phyloP scores from a whole-genome alignment of 1,284 basidiomycete genomes.

The Cerioporus squamosus region DNA sequence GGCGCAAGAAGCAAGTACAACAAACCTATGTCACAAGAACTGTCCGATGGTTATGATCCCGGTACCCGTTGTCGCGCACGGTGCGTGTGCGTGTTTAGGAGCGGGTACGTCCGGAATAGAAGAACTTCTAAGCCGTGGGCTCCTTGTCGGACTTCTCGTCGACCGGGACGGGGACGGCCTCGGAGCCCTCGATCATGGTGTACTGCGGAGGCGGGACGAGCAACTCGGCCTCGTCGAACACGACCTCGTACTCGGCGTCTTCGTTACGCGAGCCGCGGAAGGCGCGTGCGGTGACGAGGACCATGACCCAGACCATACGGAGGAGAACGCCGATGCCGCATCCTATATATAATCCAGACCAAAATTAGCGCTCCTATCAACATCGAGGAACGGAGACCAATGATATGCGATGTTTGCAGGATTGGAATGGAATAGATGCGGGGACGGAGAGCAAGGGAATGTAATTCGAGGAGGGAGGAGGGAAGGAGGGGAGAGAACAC shows the following conservation, averaged over 20 bases:
- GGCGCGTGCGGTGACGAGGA: slow-evolving; percentile 60
- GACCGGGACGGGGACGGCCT: slow-evolving; percentile 22
- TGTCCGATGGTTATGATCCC: too few species aligned
- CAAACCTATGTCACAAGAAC: too few species aligned
- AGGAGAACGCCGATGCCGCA: slow-evolving; percentile 80
- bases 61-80: too few species aligned
- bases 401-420: neutral
- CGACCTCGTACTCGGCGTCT: slow-evolving; percentile 35
- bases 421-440: neutral
- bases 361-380: neutral
- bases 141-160: slow-evolving; percentile 28
- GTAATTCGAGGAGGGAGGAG: too few species aligned
- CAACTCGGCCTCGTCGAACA: slow-evolving; percentile 37
- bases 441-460: too few species aligned
- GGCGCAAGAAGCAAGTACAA: too few species aligned
- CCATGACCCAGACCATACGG: slow-evolving; percentile 76
- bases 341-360: slow-evolving; percentile 43
- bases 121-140: too few species aligned
- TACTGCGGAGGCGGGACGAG: slow-evolving; percentile 55
- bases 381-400: neutral
- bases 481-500: neutral
- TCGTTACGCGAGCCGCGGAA: slow-evolving; percentile 48
- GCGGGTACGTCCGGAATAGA: too few species aligned
- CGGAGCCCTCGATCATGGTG: slow-evolving; percentile 49
- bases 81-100: too few species aligned